A percentile compares a stretch with the other conserved stretches of the same genome.
phyloP scores from a whole-genome alignment of 495 filamentous ascomycete species.

The Penicillium riverlandense region DNA sequence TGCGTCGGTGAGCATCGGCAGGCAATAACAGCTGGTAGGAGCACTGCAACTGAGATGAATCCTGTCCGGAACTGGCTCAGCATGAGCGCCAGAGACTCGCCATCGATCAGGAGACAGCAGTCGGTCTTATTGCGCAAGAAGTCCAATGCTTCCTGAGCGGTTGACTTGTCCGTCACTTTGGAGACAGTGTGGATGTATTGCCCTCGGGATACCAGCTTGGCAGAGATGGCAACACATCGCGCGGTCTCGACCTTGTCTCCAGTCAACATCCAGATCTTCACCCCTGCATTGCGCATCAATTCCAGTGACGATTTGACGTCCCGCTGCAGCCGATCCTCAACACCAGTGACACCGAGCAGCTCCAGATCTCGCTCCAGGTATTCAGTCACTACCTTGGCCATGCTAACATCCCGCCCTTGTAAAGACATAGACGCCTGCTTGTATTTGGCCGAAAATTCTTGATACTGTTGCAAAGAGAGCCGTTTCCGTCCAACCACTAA shows the following conservation, averaged over 20 bases:
- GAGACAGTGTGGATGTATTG: constrained; percentile 95
- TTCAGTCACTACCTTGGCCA: constrained; percentile 70
- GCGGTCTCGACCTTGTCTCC: constrained; percentile 99
- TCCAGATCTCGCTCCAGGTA: constrained; percentile 86
- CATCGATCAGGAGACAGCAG: constrained; percentile 91
- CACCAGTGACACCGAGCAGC: constrained; percentile 90
- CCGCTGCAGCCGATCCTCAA: constrained; percentile 91
- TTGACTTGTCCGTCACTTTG: constrained; percentile 50
- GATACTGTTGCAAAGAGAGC: constrained; percentile 67
- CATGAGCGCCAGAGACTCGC: constrained; percentile 78
- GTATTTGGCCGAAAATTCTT: constrained; percentile 68
- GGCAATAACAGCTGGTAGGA: constrained; percentile 85
- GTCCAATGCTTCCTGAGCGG: constrained; percentile 77
- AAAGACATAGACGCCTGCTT: constrained; percentile 75
- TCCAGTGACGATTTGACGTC: constrained; percentile 95
- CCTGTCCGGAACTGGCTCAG: constrained; percentile 70
- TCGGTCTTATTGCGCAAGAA: constrained; percentile 82
- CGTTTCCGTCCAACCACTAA: constrained; percentile 86
- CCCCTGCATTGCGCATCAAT: constrained; percentile 92
- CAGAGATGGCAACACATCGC: constrained; percentile 88
- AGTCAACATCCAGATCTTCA: constrained; percentile 99
- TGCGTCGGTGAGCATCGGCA: constrained; percentile 97
- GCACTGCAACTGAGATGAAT: constrained; percentile 85
- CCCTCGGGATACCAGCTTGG: constrained; percentile 87
- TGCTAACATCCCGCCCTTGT: constrained; percentile 67